phyloP scores from a whole-genome alignment of 768 basidiomycete species.

The Leccinum pellstonianum region DNA sequence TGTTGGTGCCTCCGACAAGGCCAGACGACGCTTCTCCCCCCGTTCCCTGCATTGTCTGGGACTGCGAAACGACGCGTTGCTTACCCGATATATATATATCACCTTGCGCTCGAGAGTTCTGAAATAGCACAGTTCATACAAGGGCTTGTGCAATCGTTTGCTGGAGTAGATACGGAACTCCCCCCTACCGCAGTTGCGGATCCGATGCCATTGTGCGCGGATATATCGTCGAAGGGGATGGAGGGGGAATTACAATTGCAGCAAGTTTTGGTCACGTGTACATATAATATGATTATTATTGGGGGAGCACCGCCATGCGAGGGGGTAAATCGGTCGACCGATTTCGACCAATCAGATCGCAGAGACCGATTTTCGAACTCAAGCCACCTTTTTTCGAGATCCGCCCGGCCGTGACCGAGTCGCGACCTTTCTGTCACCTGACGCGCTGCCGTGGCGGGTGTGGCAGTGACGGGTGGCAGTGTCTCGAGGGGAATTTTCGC shows the following conservation, averaged over 20 bases:
- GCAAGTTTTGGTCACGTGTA: slow-evolving; percentile 29
- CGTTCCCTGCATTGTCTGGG: slow-evolving; percentile 14
- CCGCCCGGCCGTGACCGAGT: too few relatives aligned
- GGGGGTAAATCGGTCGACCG: too few relatives aligned
- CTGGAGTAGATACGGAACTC: slow-evolving; percentile 29
- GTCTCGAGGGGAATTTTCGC: too few relatives aligned
- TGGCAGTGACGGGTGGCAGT: too few relatives aligned
- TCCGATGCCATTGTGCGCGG: slow-evolving; percentile 13
- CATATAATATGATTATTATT: slow-evolving; percentile 60
- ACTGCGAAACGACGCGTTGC: not conserved
- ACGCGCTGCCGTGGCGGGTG: too few relatives aligned
- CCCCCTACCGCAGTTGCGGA: slow-evolving; percentile 24
- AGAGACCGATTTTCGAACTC: too few relatives aligned
- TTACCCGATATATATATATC: slow-evolving; percentile 8
- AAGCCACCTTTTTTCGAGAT: too few relatives aligned
- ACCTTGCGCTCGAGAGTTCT: not conserved
- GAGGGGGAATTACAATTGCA: too few relatives aligned
- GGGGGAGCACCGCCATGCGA: too few relatives aligned
- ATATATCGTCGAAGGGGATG: slow-evolving; percentile 27
- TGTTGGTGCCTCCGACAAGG: not conserved
- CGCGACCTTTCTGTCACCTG: slow-evolving; percentile 30
- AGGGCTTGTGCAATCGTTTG: slow-evolving; percentile 7
- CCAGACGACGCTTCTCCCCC: slow-evolving; percentile 1
- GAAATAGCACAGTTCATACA: not conserved
- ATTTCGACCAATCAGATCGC: too few relatives aligned